phyloP scores from a whole-genome alignment of 345 rosid genomes.

The Firmiana major region DNA sequence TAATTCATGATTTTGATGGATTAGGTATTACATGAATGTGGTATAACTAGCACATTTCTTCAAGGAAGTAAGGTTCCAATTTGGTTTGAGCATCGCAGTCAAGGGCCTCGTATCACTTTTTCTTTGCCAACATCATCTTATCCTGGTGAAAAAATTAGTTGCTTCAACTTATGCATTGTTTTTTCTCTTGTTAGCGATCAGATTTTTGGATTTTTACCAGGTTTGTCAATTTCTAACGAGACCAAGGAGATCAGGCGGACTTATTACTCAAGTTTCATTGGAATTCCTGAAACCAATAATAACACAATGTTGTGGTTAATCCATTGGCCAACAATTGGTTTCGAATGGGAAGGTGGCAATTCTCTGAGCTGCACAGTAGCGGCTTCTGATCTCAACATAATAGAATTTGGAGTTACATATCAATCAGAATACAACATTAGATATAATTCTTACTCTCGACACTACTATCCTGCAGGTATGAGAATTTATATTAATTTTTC shows the following conservation, averaged over 20 bases:
- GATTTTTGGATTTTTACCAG: constrained; percentile 5
- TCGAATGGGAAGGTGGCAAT: neutral
- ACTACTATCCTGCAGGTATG: constrained; percentile 6
- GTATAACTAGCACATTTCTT: constrained; percentile 18
- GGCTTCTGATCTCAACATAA: neutral
- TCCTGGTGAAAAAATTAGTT: neutral
- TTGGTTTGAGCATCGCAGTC: neutral
- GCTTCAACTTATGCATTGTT: neutral
- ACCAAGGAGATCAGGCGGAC: constrained; percentile 1
- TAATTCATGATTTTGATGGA: neutral
- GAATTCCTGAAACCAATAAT: neutral
- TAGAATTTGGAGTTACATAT: neutral
- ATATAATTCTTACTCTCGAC: neutral
- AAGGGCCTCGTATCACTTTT: constrained; percentile 6
- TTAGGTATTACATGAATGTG: constrained; percentile 21
- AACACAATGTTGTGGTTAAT: neutral
- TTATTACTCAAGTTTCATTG: constrained; percentile 16
- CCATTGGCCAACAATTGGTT: neutral
- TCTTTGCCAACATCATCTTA: neutral
- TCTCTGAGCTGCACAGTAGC: neutral
- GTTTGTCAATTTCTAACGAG: constrained; percentile 9
- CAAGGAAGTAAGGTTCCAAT: constrained; percentile 17
- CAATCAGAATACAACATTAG: neutral
- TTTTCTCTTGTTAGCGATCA: neutral
- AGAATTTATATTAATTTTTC: neutral